phyloP scores from a whole-genome alignment of 1,284 basidiomycete species.

The Abortiporus biennis region DNA sequence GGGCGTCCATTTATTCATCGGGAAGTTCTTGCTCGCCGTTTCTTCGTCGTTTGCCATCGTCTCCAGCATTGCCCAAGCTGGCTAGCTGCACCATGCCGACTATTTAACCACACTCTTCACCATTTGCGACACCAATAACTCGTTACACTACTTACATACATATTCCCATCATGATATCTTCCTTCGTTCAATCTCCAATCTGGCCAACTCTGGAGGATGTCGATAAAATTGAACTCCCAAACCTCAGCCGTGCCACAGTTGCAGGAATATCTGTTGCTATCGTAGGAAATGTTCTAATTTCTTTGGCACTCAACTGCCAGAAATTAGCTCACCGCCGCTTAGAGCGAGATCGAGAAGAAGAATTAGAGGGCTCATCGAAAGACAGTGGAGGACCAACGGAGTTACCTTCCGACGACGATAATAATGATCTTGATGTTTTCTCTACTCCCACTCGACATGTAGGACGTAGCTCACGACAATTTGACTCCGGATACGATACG shows the following conservation, averaged over 20 bases:
- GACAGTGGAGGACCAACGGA: no score
- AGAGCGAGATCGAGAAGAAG: slow-evolving; percentile 31
- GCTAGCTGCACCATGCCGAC: background rate
- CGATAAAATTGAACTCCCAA: slow-evolving; percentile 42
- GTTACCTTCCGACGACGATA: slow-evolving; percentile 1
- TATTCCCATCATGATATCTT: no score
- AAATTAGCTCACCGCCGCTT: slow-evolving; percentile 85
- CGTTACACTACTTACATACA: background rate
- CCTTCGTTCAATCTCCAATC: no score
- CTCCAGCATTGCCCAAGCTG: background rate
- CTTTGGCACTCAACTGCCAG: slow-evolving; percentile 85
- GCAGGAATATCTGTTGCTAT: slow-evolving; percentile 85
- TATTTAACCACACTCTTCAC: background rate
- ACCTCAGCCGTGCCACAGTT: slow-evolving; percentile 50
- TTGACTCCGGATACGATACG: no score
- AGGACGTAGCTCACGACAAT: background rate
- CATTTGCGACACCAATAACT: slow-evolving; percentile 8
- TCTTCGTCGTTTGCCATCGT: background rate
- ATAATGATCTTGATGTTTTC: background rate
- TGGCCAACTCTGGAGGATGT: slow-evolving; percentile 16
- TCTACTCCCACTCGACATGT: background rate
- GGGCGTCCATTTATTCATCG: no score
- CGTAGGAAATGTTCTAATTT: slow-evolving; percentile 84
- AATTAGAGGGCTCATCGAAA: no score
- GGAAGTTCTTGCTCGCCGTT: background rate